Percentiles rank a stretch among this genome's conserved stretches.
Conservation (phyloP, 108 stramenopile species). For the Schizochytrium sp. region DNA sequence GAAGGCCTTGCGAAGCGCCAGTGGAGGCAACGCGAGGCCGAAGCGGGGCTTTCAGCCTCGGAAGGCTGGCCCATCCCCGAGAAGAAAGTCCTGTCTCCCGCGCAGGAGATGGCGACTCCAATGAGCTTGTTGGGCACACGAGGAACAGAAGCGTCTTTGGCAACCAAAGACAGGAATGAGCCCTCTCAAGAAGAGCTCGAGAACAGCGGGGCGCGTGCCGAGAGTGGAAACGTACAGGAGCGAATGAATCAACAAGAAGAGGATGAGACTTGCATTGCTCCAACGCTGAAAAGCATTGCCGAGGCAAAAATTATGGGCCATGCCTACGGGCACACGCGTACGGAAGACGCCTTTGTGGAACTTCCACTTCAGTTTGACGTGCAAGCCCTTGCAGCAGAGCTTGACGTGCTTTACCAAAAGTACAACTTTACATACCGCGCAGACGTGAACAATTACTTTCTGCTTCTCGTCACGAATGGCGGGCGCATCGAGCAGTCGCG, state of each 20-base stretch:
- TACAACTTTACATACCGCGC: not conserved
- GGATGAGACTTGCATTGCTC: too few relatives aligned
- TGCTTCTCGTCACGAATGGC: not conserved
- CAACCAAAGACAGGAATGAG: too few relatives aligned
- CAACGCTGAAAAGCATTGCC: not conserved
- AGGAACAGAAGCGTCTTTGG: too few relatives aligned
- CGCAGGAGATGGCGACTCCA: too few relatives aligned
- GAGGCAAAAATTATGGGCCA: not conserved
- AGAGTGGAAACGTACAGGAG: too few relatives aligned
- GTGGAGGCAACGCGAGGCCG: not conserved
- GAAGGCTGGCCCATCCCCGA: too few relatives aligned
- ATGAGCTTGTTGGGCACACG: too few relatives aligned
- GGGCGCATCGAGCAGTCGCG: not conserved
- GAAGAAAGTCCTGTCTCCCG: too few relatives aligned
- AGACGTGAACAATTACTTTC: constrained; percentile 4
- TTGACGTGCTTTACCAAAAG: not conserved
- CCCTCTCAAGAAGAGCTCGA: too few relatives aligned
- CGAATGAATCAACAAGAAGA: too few relatives aligned
- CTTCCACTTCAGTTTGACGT: not conserved
- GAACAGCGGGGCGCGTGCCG: too few relatives aligned
- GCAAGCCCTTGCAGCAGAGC: not conserved
- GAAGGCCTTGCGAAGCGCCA: not conserved
- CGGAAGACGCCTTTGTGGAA: not conserved
- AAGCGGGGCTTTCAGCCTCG: not conserved
- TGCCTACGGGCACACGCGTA: not conserved